These are phyloP conservation scores for Echinosophora koreensis DNA, from an alignment of 306 rosid species.

Conservation along the genomic window DNA sequence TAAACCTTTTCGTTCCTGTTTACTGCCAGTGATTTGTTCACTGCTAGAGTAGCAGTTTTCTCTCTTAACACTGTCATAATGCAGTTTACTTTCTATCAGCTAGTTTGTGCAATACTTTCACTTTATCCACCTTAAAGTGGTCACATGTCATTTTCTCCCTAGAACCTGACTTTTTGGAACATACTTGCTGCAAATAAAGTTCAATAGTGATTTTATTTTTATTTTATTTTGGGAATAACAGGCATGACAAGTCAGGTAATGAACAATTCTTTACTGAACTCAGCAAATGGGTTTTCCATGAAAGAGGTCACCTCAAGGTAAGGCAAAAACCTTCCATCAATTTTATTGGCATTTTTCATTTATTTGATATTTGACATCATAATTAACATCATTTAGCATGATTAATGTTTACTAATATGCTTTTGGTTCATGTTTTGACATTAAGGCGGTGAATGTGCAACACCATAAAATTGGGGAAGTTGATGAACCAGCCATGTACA, in stretches of 20 bases:
- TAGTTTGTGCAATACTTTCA: neutral
- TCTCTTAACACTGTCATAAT: constrained; percentile 14
- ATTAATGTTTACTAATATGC: constrained; percentile 24
- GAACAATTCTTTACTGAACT: constrained; percentile 87
- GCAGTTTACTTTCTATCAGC: constrained; percentile 16
- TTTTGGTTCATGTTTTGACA: constrained; percentile 41
- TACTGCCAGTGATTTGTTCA: constrained; percentile 19
- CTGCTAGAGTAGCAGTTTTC: neutral
- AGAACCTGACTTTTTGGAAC: neutral
- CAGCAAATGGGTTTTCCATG: constrained; percentile 98
- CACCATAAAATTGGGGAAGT: constrained; percentile 89
- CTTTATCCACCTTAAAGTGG: neutral
- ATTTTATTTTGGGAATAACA: constrained; percentile 47
- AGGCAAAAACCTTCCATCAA: constrained; percentile 32
- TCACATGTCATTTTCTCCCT: neutral
- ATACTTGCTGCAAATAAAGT: neutral
- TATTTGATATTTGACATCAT: constrained; percentile 23
- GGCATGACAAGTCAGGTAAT: constrained; percentile 87
- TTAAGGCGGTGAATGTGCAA: constrained; percentile 76
- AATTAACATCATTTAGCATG: constrained; percentile 29
- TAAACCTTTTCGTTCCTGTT: constrained; percentile 21
- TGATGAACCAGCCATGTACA: constrained; percentile 82
- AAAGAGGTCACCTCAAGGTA: constrained; percentile 98
- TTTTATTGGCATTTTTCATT: constrained; percentile 34
- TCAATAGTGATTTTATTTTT: neutral